Conservation (phyloP, 495 filamentous ascomycete species). For the Clohesyomyces aquaticus region DNA sequence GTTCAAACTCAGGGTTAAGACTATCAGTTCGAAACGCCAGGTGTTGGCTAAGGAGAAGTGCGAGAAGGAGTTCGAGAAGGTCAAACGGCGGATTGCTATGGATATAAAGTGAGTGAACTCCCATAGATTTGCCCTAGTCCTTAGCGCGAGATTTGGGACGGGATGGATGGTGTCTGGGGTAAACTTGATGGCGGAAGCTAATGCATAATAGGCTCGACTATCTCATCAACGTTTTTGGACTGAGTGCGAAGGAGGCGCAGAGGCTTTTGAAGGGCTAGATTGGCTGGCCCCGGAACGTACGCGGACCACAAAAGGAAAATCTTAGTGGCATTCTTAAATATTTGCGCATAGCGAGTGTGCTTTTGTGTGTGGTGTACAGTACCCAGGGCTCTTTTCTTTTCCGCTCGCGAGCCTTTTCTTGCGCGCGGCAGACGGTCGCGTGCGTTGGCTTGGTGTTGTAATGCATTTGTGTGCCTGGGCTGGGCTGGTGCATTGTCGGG, state of each 20-base stretch:
- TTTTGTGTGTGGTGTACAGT: too few relatives aligned
- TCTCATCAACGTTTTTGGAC: conserved; percentile 45
- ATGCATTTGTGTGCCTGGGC: too few relatives aligned
- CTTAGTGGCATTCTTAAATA: too few relatives aligned
- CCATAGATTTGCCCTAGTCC: too few relatives aligned
- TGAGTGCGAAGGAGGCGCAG: conserved; percentile 42
- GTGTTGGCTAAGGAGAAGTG: conserved; percentile 69
- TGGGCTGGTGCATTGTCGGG: background rate
- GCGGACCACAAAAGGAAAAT: too few relatives aligned
- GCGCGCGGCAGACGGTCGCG: too few relatives aligned
- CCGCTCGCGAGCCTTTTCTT: too few relatives aligned
- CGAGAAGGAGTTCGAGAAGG: conserved; percentile 69
- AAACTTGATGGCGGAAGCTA: conserved; percentile 6
- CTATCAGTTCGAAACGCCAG: conserved; percentile 67
- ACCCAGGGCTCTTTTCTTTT: too few relatives aligned
- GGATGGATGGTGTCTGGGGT: background rate
- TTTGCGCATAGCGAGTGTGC: too few relatives aligned
- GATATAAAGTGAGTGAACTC: conserved; percentile 68
- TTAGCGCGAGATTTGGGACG: too few relatives aligned
- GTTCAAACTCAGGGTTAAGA: conserved; percentile 82
- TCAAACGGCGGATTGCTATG: conserved; percentile 64
- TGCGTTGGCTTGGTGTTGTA: too few relatives aligned
- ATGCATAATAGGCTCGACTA: conserved; percentile 42
- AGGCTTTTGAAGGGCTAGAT: conserved; percentile 29
- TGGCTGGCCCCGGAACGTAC: background rate